Base-by-base conservation (phyloP, 2,329 filamentous ascomycete species). In the Botrytis galanthina region DNA sequence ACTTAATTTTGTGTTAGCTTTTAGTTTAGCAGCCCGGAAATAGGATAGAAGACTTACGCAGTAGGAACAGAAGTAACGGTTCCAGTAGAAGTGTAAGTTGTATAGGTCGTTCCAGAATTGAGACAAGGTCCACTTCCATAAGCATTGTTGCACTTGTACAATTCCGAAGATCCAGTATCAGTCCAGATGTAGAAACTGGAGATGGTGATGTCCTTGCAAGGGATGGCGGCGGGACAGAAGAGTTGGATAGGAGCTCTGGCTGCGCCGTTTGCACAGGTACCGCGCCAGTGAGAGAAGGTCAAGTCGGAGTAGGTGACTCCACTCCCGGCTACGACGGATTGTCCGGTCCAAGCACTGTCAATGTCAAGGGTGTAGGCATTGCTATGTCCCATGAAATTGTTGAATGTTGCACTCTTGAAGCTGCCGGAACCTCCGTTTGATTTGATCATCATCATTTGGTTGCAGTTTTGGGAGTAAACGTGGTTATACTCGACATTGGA, bases 401-500 rank as follows among this genome's bases (percentile, higher is more conserved):
- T 85, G 48, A 90, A 83, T 2, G 84, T 76, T 26, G 84, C 81
- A 75, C 88, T 84, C 54, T 83, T 83, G 3, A 90, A 83, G 3
- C 82, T 83, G 32, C 88, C 88, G 73, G 79, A 83, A 59, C 88
- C 88, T 59, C 88, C 88, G 78, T 89, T 87, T 73, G 84, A 86
- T 80, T 90, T 90, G 82, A 90, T 86, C 86, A 88, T 86, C 81
- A 87, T 85, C 87, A 89, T 90, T 77, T 90, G 87, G 83, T 90
- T 90, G 20, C 85, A 86, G 18, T 84, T 83, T 81, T 84, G 85
- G 48, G 87, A 89, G 82, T 90, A 90, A 75, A 90, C 78, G 78
- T 90, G 88, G 78, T 83, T 82, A 81, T 90, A 90, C 35, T 82
- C 79, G 74, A 90, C 83, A 73, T 87, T 81, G 60, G 84, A 85